These are phyloP conservation scores for Aspergillus fumigatus DNA, from an alignment of 2,329 filamentous ascomycete genomes.

Conservation along the genomic window DNA sequence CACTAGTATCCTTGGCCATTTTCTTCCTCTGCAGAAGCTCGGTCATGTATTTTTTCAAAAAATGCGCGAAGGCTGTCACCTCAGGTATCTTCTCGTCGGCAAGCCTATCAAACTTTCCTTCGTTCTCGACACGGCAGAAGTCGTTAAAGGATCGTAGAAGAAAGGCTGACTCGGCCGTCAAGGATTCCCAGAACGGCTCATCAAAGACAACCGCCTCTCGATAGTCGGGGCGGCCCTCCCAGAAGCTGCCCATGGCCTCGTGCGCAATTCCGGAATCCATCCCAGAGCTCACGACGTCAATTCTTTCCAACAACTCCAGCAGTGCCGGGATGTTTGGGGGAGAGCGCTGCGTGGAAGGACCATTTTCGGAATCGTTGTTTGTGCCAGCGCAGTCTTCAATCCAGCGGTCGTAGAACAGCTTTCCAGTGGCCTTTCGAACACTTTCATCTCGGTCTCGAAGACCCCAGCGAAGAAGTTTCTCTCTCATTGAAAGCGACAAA, in stretches of 20 bases:
- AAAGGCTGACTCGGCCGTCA: conserved; percentile 77
- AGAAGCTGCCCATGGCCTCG: conserved; percentile 93
- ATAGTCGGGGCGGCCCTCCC: conserved; percentile 74
- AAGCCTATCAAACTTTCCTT: conserved; percentile 68
- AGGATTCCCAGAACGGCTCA: conserved; percentile 43
- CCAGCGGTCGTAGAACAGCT: conserved; percentile 92
- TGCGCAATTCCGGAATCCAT: conserved; percentile 85
- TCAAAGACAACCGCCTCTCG: conserved; percentile 43
- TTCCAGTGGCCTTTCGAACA: conserved; percentile 84
- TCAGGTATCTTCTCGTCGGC: conserved; percentile 93
- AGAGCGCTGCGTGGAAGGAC: conserved; percentile 45
- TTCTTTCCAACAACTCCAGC: conserved; percentile 84
- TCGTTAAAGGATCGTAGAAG: conserved; percentile 91
- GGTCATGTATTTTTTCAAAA: conserved; percentile 74
- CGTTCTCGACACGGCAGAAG: conserved; percentile 72
- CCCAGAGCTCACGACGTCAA: conserved; percentile 87
- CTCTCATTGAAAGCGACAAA: conserved; percentile 85
- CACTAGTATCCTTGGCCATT: conserved; percentile 45
- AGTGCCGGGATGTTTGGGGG: conserved; percentile 75
- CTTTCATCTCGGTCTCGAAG: conserved; percentile 89
- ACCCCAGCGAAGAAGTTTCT: conserved; percentile 93
- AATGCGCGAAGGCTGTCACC: conserved; percentile 84
- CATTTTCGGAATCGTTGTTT: conserved; percentile 55
- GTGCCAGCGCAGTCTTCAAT: conserved; percentile 86
- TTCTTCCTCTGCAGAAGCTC: conserved; percentile 40